These are phyloP conservation scores for Xylariaceae sp. DNA, from an alignment of 2,329 filamentous ascomycete genomes.

Conservation along the genomic window DNA sequence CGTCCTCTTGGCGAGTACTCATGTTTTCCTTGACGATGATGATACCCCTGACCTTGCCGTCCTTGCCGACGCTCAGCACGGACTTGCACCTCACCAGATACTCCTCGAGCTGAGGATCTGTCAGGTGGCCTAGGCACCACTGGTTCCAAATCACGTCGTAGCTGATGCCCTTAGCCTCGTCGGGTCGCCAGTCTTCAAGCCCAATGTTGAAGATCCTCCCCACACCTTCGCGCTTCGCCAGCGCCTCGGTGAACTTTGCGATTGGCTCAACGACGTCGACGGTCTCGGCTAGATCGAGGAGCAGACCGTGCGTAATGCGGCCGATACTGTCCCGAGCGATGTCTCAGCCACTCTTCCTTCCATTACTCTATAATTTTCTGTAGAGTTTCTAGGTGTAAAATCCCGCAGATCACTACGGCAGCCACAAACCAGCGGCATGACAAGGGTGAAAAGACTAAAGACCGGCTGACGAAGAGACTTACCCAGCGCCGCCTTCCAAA, in stretches of 20 bases:
- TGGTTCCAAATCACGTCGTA: constrained; percentile 91
- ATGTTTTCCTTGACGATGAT: constrained; percentile 86
- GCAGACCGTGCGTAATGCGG: constrained; percentile 77
- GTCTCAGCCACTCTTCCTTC: constrained; percentile 14
- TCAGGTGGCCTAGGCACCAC: constrained; percentile 87
- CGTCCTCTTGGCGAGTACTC: constrained; percentile 61
- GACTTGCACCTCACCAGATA: constrained; percentile 66
- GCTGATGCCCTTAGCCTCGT: constrained; percentile 45
- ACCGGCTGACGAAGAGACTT: constrained; percentile 30
- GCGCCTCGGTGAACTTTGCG: constrained; percentile 73
- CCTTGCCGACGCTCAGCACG: constrained; percentile 42
- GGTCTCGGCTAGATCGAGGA: constrained; percentile 70
- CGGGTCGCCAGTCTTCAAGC: constrained; percentile 70
- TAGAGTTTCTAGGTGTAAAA: neutral
- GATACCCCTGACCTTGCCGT: constrained; percentile 48
- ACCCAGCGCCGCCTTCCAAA: constrained; percentile 52
- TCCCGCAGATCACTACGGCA: neutral
- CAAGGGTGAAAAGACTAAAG: neutral
- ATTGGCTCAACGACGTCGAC: constrained; percentile 90
- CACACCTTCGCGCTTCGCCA: constrained; percentile 64
- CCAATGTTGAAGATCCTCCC: constrained; percentile 72
- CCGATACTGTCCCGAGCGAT: constrained; percentile 67
- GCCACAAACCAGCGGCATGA: neutral
- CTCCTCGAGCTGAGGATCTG: constrained; percentile 71
- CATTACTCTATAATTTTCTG: neutral